A percentile compares a stretch with the other conserved stretches of the same genome.
phyloP scores from a whole-genome alignment of 352 stramenopile species.

The Globisporangium cystogenes region DNA sequence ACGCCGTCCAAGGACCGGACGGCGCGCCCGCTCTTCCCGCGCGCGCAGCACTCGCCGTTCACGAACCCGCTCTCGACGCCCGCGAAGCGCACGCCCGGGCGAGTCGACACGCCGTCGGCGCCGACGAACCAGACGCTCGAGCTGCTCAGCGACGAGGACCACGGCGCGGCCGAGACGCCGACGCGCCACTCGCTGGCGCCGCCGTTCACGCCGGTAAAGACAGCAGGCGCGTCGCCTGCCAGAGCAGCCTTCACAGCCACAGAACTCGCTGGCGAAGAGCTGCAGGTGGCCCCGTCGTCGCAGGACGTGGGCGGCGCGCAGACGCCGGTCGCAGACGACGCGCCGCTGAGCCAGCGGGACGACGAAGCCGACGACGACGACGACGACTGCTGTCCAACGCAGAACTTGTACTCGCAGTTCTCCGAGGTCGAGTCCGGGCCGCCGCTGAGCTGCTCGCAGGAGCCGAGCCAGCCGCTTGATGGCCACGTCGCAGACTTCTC shows the following conservation, averaged over 20 bases:
- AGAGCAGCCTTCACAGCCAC: background rate
- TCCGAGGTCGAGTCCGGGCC: constrained; percentile 1
- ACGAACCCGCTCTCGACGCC: background rate
- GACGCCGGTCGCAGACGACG: background rate
- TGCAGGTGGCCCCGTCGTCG: background rate
- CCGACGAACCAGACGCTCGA: constrained; percentile 9
- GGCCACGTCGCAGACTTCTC: constrained; percentile 9
- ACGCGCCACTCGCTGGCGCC: background rate
- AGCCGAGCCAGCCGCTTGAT: constrained; percentile 4
- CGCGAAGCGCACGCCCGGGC: constrained; percentile 5
- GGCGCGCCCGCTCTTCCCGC: background rate
- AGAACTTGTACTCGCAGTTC: constrained; percentile 10
- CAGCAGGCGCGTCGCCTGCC: background rate
- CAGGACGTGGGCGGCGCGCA: background rate
- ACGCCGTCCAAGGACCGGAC: constrained; percentile 10
- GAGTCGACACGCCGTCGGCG: constrained; percentile 10
- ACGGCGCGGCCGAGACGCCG: background rate
- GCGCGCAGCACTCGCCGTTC: constrained; percentile 5
- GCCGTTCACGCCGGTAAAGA: constrained; percentile 6
- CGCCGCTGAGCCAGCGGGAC: background rate
- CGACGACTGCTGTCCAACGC: constrained; percentile 1
- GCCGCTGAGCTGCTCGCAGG: constrained; percentile 13
- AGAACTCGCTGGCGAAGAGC: background rate
- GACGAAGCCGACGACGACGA: constrained; percentile 2
- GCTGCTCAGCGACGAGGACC: constrained; percentile 7